Evolutionary conservation across 169 alveolate genomes (phyloP).

Genomic region (Plasmodium billcollinsi): DNA sequence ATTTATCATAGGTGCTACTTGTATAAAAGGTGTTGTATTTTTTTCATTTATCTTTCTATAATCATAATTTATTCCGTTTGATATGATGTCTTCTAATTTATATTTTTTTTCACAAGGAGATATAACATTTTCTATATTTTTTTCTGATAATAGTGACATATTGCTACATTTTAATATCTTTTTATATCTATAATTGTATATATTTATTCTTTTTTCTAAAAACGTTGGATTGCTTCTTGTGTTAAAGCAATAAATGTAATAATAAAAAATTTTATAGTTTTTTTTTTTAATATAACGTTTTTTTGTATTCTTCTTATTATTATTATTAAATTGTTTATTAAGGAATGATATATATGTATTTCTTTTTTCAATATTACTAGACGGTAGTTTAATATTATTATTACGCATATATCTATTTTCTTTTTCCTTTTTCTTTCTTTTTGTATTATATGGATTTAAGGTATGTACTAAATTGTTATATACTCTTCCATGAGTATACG

Average conservation of each 20-base stretch:
- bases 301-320: background rate
- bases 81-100: slow-evolving; percentile 44
- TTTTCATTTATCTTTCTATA: slow-evolving; percentile 14
- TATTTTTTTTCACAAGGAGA: slow-evolving; percentile 17
- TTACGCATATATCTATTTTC: background rate
- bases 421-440: slow-evolving; percentile 20
- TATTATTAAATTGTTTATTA: background rate
- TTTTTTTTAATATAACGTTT: slow-evolving; percentile 6
- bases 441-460: slow-evolving; percentile 3
- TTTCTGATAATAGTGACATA: slow-evolving; percentile 25
- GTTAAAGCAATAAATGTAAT: background rate
- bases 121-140: slow-evolving; percentile 18
- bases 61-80: background rate
- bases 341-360: too few species aligned
- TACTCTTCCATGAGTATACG: slow-evolving; percentile 49
- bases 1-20: slow-evolving; percentile 97
- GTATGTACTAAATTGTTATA: slow-evolving; percentile 16
- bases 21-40: slow-evolving; percentile 79
- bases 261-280: background rate
- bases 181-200: background rate
- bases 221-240: background rate
- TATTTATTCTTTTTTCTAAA: too few species aligned
- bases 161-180: background rate
- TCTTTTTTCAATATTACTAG: too few species aligned
- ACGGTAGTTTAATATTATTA: too few species aligned